phyloP scores from a whole-genome alignment of 2,329 filamentous ascomycete species.

The Arthrinium puccinioides region DNA sequence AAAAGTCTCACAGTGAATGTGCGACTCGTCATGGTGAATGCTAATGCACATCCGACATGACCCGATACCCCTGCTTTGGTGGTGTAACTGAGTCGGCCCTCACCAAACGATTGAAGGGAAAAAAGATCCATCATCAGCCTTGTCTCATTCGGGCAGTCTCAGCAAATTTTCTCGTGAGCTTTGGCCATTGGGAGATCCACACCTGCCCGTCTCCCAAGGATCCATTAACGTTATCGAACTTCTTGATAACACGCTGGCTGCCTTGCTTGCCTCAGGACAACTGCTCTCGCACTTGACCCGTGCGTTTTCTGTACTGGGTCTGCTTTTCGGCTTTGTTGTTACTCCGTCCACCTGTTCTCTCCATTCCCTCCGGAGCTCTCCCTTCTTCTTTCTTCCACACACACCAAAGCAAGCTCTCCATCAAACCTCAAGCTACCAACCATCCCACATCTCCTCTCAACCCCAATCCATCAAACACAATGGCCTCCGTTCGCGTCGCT shows the following conservation, averaged over 20 bases:
- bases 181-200: conserved; percentile 9
- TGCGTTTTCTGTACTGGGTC: background rate
- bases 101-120: too few species aligned
- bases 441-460: conserved; percentile 33
- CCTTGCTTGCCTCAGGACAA: background rate
- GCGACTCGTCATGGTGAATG: too few species aligned
- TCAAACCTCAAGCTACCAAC: conserved; percentile 14
- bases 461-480: conserved; percentile 53
- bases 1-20: too few species aligned
- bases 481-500: conserved; percentile 72
- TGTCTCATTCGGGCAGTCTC: conserved; percentile 24
- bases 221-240: background rate
- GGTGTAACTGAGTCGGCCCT: too few species aligned
- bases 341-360: conserved; percentile 5
- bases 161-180: conserved; percentile 18
- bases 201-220: background rate
- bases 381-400: conserved; percentile 21
- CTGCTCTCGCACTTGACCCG: background rate
- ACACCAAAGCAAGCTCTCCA: conserved; percentile 19
- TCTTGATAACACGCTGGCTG: background rate
- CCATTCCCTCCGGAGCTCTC: conserved; percentile 18
- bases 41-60: too few species aligned
- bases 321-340: conserved; percentile 3
- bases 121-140: too few species aligned
- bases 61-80: too few species aligned